phyloP scores from a whole-genome alignment of 164 flowering plant species.

The Stephania yunnanensis region DNA sequence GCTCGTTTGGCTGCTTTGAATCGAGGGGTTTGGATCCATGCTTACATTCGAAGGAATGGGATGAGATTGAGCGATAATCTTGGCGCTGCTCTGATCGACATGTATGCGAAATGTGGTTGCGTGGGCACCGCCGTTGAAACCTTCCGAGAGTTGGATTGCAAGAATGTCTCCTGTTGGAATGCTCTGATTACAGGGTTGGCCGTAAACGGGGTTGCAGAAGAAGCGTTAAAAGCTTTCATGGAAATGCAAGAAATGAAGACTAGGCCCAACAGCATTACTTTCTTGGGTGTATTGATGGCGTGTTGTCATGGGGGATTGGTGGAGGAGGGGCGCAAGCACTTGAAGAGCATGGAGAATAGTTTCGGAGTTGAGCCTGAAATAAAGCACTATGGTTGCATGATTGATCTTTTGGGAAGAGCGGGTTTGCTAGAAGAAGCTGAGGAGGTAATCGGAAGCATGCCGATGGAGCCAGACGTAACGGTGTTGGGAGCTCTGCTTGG shows the following conservation, averaged over 20 bases:
- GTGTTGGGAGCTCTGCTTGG: slow-evolving; percentile 27
- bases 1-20: slow-evolving; percentile 20
- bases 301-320: slow-evolving; percentile 31
- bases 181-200: slow-evolving; percentile 25
- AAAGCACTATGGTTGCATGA: slow-evolving; percentile 30
- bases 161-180: slow-evolving; percentile 26
- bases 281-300: slow-evolving; percentile 25
- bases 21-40: slow-evolving; percentile 25
- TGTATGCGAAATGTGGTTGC: slow-evolving; percentile 82
- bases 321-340: slow-evolving; percentile 22
- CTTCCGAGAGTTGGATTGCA: slow-evolving; percentile 18
- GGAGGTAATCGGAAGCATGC: slow-evolving; percentile 19
- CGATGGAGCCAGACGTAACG: slow-evolving; percentile 26
- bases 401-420: slow-evolving; percentile 30
- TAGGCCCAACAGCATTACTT: slow-evolving; percentile 23
- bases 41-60: slow-evolving; percentile 20
- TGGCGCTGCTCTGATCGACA: slow-evolving; percentile 76
- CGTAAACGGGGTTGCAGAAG: slow-evolving; percentile 18
- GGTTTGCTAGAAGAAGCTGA: slow-evolving; percentile 27
- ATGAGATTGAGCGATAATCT: slow-evolving; percentile 20
- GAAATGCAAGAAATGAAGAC: slow-evolving; percentile 17
- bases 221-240: slow-evolving; percentile 18
- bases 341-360: slow-evolving; percentile 15
- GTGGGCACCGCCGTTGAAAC: slow-evolving; percentile 15
- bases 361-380: slow-evolving; percentile 21